phyloP scores from a whole-genome alignment of 2,329 filamentous ascomycete genomes.

The Ascochyta viciae-villosae region DNA sequence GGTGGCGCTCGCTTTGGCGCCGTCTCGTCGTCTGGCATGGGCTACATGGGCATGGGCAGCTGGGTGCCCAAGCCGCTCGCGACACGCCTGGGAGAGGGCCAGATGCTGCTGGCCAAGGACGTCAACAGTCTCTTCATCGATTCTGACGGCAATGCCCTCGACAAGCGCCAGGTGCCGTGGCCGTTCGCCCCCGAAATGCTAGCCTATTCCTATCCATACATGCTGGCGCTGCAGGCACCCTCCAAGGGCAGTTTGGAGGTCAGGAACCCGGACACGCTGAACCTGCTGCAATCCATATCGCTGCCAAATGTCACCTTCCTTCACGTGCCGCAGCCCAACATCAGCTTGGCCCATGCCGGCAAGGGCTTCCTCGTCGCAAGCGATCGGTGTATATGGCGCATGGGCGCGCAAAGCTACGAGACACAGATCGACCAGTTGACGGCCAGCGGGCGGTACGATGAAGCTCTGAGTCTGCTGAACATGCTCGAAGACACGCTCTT shows the following conservation, averaged over 20 bases:
- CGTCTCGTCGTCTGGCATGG: slow-evolving; percentile 86
- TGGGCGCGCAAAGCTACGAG: slow-evolving; percentile 92
- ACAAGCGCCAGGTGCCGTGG: slow-evolving; percentile 93
- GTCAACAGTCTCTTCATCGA: slow-evolving; percentile 95
- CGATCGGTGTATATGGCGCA: slow-evolving; percentile 92
- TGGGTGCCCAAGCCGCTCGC: slow-evolving; percentile 91
- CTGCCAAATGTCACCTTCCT: slow-evolving; percentile 83
- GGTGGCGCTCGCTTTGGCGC: slow-evolving; percentile 81
- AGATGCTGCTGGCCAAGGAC: slow-evolving; percentile 95
- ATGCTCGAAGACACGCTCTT: slow-evolving; percentile 94
- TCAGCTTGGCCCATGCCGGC: slow-evolving; percentile 92
- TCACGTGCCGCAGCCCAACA: slow-evolving; percentile 90
- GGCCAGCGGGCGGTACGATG: slow-evolving; percentile 76
- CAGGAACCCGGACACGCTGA: slow-evolving; percentile 89
- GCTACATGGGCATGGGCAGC: slow-evolving; percentile 92
- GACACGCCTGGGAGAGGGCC: slow-evolving; percentile 78
- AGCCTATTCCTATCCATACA: slow-evolving; percentile 96
- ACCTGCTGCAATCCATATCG: slow-evolving; percentile 83
- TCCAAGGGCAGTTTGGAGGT: slow-evolving; percentile 88
- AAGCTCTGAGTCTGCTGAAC: slow-evolving; percentile 85
- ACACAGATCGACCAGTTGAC: slow-evolving; percentile 85
- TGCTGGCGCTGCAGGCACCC: slow-evolving; percentile 83
- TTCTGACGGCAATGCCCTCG: slow-evolving; percentile 78
- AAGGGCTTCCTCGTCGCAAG: slow-evolving; percentile 96
- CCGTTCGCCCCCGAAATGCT: slow-evolving; percentile 84